Percentiles rank a stretch among this genome's conserved stretches.
Conservation (phyloP, 768 basidiomycete genomes). For the Bullera alba region DNA sequence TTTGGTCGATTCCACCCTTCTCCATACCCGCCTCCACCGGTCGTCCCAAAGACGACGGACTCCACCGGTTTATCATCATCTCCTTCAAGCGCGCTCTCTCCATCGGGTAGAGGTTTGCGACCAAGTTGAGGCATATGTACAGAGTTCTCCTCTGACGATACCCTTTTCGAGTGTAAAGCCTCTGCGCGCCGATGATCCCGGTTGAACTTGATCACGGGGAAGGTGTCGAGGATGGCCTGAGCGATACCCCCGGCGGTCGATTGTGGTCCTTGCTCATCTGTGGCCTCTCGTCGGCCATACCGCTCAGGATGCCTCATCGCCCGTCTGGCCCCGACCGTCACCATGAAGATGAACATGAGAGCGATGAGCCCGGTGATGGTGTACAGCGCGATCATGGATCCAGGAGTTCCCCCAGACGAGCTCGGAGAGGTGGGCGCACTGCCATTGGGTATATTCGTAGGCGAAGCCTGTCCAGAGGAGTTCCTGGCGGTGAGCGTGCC, state of each 20-base stretch:
- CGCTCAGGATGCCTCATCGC: constrained; percentile 83
- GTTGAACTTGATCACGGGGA: constrained; percentile 85
- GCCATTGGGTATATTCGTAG: constrained; percentile 31
- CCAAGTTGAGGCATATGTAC: neutral
- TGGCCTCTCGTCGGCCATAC: constrained; percentile 61
- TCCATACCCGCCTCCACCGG: too few relatives aligned
- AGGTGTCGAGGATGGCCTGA: constrained; percentile 89
- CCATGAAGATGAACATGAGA: constrained; percentile 72
- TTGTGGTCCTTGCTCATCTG: constrained; percentile 51
- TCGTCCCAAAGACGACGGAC: too few relatives aligned
- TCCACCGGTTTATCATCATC: too few relatives aligned
- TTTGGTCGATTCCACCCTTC: too few relatives aligned
- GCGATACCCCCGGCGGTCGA: constrained; percentile 77
- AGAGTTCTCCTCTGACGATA: constrained; percentile 13
- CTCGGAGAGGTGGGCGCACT: constrained; percentile 7
- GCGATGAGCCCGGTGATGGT: constrained; percentile 84
- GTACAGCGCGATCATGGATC: constrained; percentile 73
- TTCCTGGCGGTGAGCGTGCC: constrained; percentile 64
- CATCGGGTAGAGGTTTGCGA: too few relatives aligned
- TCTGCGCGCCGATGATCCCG: constrained; percentile 9
- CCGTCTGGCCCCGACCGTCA: constrained; percentile 73
- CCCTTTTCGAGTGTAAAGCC: constrained; percentile 12
- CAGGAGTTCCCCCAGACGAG: constrained; percentile 50
- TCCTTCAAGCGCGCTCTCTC: too few relatives aligned
- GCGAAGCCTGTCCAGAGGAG: constrained; percentile 50